These are phyloP conservation scores for Boletus insuetus DNA, from an alignment of 768 basidiomycete species.

Conservation along the genomic window DNA sequence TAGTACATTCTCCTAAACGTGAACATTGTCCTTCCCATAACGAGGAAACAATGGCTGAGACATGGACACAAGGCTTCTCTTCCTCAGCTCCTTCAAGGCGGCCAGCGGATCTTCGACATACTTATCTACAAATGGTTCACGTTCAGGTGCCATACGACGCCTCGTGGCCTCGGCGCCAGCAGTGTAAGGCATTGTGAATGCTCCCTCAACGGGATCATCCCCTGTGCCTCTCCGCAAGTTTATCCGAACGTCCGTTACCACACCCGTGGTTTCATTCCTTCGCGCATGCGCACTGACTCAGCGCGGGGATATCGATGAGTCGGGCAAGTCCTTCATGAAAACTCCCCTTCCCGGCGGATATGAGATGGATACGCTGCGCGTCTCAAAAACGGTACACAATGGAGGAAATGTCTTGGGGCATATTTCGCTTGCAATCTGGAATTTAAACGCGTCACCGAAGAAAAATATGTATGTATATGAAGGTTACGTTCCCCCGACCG, in stretches of 20 bases:
- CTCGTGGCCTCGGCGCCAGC: slow-evolving; percentile 17
- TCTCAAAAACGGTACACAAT: slow-evolving; percentile 17
- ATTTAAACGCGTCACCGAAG: slow-evolving; percentile 33
- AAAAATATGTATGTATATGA: slow-evolving; percentile 10
- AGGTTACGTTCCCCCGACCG: slow-evolving; percentile 32
- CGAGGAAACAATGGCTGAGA: slow-evolving; percentile 30
- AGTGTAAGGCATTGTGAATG: slow-evolving; percentile 5
- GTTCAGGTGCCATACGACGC: slow-evolving; percentile 13
- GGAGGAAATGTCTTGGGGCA: slow-evolving; percentile 17
- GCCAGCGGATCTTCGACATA: slow-evolving; percentile 15
- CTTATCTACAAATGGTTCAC: slow-evolving; percentile 10
- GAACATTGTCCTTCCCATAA: slow-evolving; percentile 33
- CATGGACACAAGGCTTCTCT: slow-evolving; percentile 2
- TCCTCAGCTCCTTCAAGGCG: slow-evolving; percentile 5
- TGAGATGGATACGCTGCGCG: slow-evolving; percentile 14
- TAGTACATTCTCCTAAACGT: slow-evolving; percentile 13
- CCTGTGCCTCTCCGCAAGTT: slow-evolving; percentile 10
- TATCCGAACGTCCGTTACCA: slow-evolving; percentile 20
- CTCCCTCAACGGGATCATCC: slow-evolving; percentile 6
- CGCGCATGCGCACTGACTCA: slow-evolving; percentile 7
- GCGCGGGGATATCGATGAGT: slow-evolving; percentile 12
- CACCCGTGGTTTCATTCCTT: slow-evolving; percentile 21
- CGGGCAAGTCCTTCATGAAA: slow-evolving; percentile 17
- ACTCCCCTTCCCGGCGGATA: slow-evolving; percentile 15
- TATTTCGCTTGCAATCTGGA: slow-evolving; percentile 30